Evolutionary conservation across 1,284 basidiomycete species (phyloP).

Genomic region (Puccinia horiana): DNA sequence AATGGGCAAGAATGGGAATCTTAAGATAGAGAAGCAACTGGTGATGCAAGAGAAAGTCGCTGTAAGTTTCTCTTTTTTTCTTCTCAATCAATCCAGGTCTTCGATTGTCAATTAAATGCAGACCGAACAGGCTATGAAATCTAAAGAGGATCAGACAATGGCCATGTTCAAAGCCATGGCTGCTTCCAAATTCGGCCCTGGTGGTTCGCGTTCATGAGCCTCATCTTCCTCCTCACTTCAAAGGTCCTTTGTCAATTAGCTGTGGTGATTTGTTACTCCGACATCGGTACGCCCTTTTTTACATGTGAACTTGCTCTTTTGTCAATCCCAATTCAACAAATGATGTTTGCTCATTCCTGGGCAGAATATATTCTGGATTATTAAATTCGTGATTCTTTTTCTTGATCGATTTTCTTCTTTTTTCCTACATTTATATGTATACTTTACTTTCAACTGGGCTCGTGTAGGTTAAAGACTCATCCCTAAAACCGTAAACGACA

Average conservation of each 20-base stretch:
- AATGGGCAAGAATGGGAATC: neutral
- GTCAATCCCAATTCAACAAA: no score
- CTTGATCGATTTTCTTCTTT: no score
- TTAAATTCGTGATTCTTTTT: no score
- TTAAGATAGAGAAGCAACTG: conserved; percentile 26
- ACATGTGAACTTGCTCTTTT: no score
- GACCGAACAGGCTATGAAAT: conserved; percentile 2
- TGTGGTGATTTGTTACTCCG: no score
- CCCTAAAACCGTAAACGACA: no score
- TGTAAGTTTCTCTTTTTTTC: neutral
- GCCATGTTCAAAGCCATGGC: conserved; percentile 38
- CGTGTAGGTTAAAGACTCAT: no score
- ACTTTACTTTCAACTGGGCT: no score
- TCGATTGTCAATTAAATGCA: neutral
- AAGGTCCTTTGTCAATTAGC: neutral
- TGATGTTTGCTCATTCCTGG: no score
- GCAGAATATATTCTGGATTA: no score
- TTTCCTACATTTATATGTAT: no score
- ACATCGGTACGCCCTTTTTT: no score
- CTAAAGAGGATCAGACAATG: conserved; percentile 39
- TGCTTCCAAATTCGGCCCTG: conserved; percentile 20
- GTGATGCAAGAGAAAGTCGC: conserved; percentile 24
- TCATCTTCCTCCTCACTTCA: neutral
- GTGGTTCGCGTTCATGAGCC: neutral
- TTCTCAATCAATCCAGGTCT: neutral